Evolutionary conservation across 192 early-diverging fungal species (phyloP), one percentile per base, ranked within the genome.

Genomic region (Coemansia sp.): DNA sequence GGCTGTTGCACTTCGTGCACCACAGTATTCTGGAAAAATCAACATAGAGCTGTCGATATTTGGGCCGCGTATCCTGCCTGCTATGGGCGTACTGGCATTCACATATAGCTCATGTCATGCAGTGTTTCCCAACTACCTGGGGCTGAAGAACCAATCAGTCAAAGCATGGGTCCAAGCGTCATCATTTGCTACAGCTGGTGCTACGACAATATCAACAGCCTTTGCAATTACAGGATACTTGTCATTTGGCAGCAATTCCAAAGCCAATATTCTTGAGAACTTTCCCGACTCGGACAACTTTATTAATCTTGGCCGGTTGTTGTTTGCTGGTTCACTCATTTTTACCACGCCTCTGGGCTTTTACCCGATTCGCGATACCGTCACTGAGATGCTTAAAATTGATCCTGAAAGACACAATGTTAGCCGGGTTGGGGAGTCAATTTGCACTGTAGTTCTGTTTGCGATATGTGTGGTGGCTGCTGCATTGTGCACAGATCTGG

Each of bases 41-140:
- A 28, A 52, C 57, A 23, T 80, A 62, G 11, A 72, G 55, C 40
- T 71, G 55, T 52, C 75, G 55, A 31, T 77, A 7, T 75, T 87
- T 51, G 88, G 88, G 2, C 71, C 78, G 14, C 85, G 85, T 56
- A 75, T 88, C 12, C 68, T 89, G 37, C 82, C 85, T 0, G 84
- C 86, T 4, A 80, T 88, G 46, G 88, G 86, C 11, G 81, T 87
- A 44, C 74, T 88, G 64, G 75, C 85, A 0, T 89, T 89, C 55
- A 82, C 86, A 0, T 87, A 85, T 68, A 78, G 85, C 44, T 87
- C 85, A 15, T 75, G 83, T 14, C 88, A 89, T 52, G 83, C 85
- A 4, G 86, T 82, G 0, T 87, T 87, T 34, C 75, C 76, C 22
- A 89, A 85, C 56, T 89, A 80, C 51, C 44, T 84, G 49, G 75